Evolutionary conservation across 225 moss, liverwort and hornwort genomes (phyloP).

Genomic region (Pseudisothecium myosuroides): DNA sequence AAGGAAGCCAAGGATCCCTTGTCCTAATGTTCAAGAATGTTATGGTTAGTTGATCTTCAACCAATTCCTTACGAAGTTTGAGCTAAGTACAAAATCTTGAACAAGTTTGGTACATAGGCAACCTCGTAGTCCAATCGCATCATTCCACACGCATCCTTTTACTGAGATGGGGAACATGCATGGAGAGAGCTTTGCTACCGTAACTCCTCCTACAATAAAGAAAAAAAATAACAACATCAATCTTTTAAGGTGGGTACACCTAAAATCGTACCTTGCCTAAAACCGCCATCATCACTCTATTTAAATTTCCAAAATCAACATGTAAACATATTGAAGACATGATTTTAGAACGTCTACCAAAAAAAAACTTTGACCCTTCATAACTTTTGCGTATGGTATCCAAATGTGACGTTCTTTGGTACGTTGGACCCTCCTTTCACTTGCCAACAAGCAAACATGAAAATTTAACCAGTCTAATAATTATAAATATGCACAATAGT

Average conservation of each 20-base stretch:
- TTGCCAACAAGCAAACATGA: background rate
- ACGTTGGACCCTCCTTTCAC: background rate
- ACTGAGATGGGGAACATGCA: background rate
- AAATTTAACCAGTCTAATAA: too few species aligned
- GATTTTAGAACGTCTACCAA: background rate
- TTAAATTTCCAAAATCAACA: background rate
- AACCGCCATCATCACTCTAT: fast-evolving
- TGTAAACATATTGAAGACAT: background rate
- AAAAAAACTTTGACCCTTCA: too few species aligned
- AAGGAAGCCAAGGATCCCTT: background rate
- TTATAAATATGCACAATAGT: background rate
- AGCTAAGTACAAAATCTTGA: background rate
- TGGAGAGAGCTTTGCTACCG: fast-evolving
- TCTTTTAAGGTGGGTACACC: background rate
- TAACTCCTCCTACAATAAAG: background rate
- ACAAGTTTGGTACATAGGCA: background rate
- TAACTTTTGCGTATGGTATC: background rate
- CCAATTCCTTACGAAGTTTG: background rate
- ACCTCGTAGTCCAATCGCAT: fast-evolving
- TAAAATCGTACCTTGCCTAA: fast-evolving
- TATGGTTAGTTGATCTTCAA: background rate
- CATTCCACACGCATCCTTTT: fast-evolving
- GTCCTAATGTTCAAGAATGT: background rate
- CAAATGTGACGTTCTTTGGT: fast-evolving
- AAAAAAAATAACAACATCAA: background rate